These are phyloP conservation scores for Talaromyces ruber DNA, from an alignment of 495 filamentous ascomycete genomes.

Conservation along the genomic window DNA sequence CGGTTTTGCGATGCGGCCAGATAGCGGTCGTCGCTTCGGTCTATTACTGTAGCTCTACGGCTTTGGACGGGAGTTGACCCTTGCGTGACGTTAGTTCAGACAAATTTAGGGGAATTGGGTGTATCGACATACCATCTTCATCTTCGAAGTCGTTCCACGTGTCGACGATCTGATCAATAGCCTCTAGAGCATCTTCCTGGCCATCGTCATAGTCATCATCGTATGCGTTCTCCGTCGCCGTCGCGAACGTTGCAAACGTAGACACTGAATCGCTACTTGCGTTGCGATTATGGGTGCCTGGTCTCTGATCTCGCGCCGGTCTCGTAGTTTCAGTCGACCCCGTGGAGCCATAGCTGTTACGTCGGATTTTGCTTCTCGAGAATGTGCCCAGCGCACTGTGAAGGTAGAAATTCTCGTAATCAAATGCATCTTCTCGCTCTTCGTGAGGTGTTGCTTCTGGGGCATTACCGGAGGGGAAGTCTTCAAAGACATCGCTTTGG, in stretches of 20 bases:
- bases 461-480: slow-evolving; percentile 14
- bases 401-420: slow-evolving; percentile 93
- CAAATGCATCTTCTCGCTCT: slow-evolving; percentile 93
- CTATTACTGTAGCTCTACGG: not conserved
- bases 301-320: slow-evolving; percentile 16
- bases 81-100: not conserved
- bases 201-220: slow-evolving; percentile 35
- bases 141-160: slow-evolving; percentile 4
- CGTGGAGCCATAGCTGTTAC: slow-evolving; percentile 52
- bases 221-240: slow-evolving; percentile 59
- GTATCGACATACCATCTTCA: slow-evolving; percentile 3
- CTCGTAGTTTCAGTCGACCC: slow-evolving; percentile 70
- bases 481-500: slow-evolving; percentile 18
- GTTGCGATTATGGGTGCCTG: slow-evolving; percentile 27
- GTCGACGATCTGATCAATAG: slow-evolving; percentile 2
- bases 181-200: slow-evolving; percentile 16
- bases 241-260: slow-evolving; percentile 75
- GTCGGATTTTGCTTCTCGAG: slow-evolving; percentile 36
- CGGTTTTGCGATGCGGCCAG: not conserved
- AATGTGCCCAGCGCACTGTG: slow-evolving; percentile 80
- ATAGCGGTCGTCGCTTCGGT: not conserved
- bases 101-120: not conserved
- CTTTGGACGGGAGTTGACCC: slow-evolving; percentile 2
- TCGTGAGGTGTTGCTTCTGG: slow-evolving; percentile 57
- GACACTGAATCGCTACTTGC: slow-evolving; percentile 63